Evolutionary conservation across 1,284 basidiomycete species (phyloP), one percentile per base, ranked within the genome.

Genomic region (Irpex rosettiformis): DNA sequence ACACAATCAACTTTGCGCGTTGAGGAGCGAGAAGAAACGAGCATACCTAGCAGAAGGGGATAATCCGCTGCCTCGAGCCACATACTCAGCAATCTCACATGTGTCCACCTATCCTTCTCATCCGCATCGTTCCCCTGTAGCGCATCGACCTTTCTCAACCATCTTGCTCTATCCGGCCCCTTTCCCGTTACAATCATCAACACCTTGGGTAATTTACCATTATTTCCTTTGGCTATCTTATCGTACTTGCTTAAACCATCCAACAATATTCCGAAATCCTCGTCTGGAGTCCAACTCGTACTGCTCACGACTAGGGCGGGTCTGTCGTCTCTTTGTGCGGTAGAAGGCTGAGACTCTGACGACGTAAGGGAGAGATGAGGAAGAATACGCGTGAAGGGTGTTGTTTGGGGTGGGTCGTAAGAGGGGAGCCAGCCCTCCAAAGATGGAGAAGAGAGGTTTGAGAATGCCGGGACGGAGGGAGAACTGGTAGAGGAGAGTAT

Each of bases 251-350:
- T 68, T 43, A 98, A 75, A 6, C 93, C 93, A 13, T 82, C 77
- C 13, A 97, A 73, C 4, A 99, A 81, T 47, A 97, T 82, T 2
- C 81, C 77, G 64, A 99, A 98, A 71, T 99, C 95, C 73, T 99
- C 97, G 69, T 99, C 97, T 5, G 93, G 87, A 0, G 97, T 99
- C 96, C 97, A 99, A 8, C 91, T 94, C 0, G 97, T 99, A 65
- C 93, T 94, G 25, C 91, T 94, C 21, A 99, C 88, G 21, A 98
- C 67, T 2, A 99, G 75, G 0, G 93, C 95, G 1, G 94, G 93
- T 60, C 96, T 80, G 64, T 93, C 88, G 2, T 75, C 64, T 13
- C 89, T 82, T 18, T 85, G 71, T 10, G 66, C 24, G 33, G 70
- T 75, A 8, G 22, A 51, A 7, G 48, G 24, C 25, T 51, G 48